These are phyloP conservation scores for Xeromyces bisporus DNA, from an alignment of 495 filamentous ascomycete species.

Conservation along the genomic window DNA sequence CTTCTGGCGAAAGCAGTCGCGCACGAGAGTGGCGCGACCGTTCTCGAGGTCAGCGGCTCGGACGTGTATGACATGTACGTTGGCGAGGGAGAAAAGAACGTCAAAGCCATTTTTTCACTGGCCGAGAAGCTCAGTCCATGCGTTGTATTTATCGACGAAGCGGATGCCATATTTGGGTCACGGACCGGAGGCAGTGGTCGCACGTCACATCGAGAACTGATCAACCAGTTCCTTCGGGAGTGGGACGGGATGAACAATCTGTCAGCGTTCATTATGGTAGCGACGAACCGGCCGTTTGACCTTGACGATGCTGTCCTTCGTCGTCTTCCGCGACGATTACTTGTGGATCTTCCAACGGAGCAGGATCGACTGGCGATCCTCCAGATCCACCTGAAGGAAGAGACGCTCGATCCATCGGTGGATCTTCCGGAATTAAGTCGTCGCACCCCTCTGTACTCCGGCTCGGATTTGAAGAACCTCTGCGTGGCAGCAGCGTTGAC, in stretches of 20 bases:
- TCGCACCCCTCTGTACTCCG: conserved; percentile 82
- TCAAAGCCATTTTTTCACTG: conserved; percentile 77
- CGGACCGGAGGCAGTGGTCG: conserved; percentile 41
- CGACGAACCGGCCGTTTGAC: conserved; percentile 91
- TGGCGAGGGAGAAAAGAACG: conserved; percentile 92
- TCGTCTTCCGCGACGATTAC: conserved; percentile 58
- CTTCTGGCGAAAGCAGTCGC: conserved; percentile 90
- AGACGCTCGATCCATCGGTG: conserved; percentile 51
- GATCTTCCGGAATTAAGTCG: conserved; percentile 51
- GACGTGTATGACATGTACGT: conserved; percentile 93
- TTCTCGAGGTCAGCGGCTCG: conserved; percentile 53
- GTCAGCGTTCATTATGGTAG: conserved; percentile 94
- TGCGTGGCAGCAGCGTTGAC: conserved; percentile 80
- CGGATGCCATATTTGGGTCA: conserved; percentile 74
- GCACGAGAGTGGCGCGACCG: conserved; percentile 80
- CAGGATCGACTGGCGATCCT: conserved; percentile 67
- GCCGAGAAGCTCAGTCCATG: conserved; percentile 87
- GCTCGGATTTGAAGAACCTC: conserved; percentile 90
- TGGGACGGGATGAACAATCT: conserved; percentile 88
- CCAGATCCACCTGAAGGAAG: conserved; percentile 67
- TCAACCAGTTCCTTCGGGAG: conserved; percentile 95
- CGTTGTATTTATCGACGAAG: conserved; percentile 94
- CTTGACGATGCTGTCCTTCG: conserved; percentile 88
- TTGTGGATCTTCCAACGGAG: conserved; percentile 73
- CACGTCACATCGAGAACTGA: conserved; percentile 67